Evolutionary conservation across 768 basidiomycete genomes (phyloP).

Genomic region (Glaciozyma antarctica): DNA sequence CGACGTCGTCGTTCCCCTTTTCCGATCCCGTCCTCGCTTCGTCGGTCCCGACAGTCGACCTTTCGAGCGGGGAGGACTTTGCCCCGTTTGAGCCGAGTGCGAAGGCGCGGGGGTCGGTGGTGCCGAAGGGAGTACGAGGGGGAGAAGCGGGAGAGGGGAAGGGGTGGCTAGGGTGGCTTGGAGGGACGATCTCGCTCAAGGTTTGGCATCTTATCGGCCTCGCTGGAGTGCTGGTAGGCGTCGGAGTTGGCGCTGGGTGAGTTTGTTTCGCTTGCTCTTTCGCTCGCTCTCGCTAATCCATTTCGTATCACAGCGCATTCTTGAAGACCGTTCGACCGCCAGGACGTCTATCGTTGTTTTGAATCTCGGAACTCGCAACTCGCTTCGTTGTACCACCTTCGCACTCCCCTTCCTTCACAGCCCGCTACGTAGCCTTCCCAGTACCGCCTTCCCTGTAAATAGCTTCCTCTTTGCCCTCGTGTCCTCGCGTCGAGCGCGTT

Average conservation of each 20-base stretch:
- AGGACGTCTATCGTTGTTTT: no score
- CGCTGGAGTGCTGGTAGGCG: constrained; percentile 18
- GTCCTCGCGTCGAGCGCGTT: no score
- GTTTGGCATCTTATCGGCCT: constrained; percentile 28
- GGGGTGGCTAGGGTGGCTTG: constrained; percentile 16
- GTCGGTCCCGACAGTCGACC: constrained; percentile 14
- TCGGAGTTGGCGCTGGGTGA: constrained; percentile 16
- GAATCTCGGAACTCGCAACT: no score
- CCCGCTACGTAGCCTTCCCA: no score
- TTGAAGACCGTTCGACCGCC: not conserved
- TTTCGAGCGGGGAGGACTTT: constrained; percentile 3
- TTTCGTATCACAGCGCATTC: not conserved
- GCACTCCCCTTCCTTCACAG: no score
- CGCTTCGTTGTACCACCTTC: no score
- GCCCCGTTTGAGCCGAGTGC: not conserved
- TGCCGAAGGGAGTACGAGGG: not conserved
- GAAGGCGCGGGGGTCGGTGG: not conserved
- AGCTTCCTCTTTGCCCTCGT: no score
- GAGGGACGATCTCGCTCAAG: constrained; percentile 16
- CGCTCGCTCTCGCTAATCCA: no score
- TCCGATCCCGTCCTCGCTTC: constrained; percentile 2
- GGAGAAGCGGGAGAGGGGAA: not conserved
- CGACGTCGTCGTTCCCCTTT: not conserved
- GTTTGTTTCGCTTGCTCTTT: not conserved
- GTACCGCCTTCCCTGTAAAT: no score